Evolutionary conservation across 495 filamentous ascomycete genomes (phyloP).

Genomic region (Hypomontagnella monticulosa): DNA sequence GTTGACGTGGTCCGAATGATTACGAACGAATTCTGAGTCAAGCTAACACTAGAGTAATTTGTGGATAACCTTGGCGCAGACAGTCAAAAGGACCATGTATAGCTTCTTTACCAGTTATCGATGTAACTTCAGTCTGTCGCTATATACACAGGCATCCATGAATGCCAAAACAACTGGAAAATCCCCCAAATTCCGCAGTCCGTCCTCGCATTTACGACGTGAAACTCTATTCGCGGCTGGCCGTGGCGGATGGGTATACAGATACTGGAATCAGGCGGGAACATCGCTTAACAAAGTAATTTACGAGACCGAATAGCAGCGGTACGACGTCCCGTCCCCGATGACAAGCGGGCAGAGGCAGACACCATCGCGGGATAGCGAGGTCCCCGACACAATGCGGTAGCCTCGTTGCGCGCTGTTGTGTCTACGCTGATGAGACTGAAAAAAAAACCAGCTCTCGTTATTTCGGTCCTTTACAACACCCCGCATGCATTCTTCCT

Average conservation of each 20-base stretch:
- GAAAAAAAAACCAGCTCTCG: background rate
- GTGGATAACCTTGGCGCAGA: background rate
- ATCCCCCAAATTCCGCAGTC: conserved; percentile 1
- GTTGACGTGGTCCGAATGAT: background rate
- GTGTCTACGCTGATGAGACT: conserved; percentile 2
- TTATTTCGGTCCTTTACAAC: conserved; percentile 36
- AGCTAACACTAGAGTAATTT: no score
- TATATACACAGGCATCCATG: background rate
- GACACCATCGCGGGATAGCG: background rate
- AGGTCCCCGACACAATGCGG: background rate
- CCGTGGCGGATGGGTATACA: background rate
- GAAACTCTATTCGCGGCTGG: conserved; percentile 4
- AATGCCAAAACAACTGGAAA: background rate
- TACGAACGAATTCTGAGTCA: background rate
- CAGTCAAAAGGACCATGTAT: background rate
- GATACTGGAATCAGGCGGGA: background rate
- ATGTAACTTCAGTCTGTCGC: background rate
- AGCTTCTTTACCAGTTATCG: background rate
- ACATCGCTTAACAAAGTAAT: background rate
- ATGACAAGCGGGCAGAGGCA: background rate
- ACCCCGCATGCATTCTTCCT: conserved; percentile 28
- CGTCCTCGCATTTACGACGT: conserved; percentile 1
- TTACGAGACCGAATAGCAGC: background rate
- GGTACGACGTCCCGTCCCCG: background rate
- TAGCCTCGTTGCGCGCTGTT: conserved; percentile 4